Conservation (phyloP, 192 early-diverging fungal species). For the Neocallimastix lanati region DNA sequence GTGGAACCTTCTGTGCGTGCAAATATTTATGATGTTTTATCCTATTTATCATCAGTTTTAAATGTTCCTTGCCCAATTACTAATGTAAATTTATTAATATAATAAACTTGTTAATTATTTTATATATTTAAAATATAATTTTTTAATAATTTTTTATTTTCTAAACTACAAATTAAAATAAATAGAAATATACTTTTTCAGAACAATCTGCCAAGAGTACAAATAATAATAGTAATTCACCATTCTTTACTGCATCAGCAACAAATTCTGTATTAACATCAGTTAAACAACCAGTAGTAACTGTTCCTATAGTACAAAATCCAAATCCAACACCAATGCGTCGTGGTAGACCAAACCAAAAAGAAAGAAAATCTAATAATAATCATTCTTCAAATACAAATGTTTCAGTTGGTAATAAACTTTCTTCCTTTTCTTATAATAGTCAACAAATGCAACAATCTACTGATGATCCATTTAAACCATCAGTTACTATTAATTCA, state of each 20-base stretch:
- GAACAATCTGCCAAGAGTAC: background rate
- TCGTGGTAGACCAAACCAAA: conserved; percentile 60
- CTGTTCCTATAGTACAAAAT: conserved; percentile 13
- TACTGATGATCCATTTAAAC: background rate
- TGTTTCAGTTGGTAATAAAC: background rate
- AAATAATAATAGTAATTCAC: conserved; percentile 1
- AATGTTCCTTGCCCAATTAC: conserved; percentile 38
- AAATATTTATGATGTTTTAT: conserved; percentile 64
- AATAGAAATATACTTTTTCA: background rate
- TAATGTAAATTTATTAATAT: conserved; percentile 22
- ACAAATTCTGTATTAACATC: conserved; percentile 7
- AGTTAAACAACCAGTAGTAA: conserved; percentile 7
- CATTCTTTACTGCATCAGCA: conserved; percentile 6
- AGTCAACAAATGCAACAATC: background rate
- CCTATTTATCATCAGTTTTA: conserved; percentile 38
- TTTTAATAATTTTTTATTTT: too few relatives aligned
- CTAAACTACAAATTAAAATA: too few relatives aligned
- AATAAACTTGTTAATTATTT: too few relatives aligned
- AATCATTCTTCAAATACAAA: background rate
- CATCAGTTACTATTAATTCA: background rate
- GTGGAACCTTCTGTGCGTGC: conserved; percentile 56
- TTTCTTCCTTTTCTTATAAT: background rate
- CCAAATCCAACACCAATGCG: conserved; percentile 64
- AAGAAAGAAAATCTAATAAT: conserved; percentile 2
- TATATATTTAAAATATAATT: too few relatives aligned